Conservation (phyloP, 2,329 filamentous ascomycete species). For the Phoma sp. region DNA sequence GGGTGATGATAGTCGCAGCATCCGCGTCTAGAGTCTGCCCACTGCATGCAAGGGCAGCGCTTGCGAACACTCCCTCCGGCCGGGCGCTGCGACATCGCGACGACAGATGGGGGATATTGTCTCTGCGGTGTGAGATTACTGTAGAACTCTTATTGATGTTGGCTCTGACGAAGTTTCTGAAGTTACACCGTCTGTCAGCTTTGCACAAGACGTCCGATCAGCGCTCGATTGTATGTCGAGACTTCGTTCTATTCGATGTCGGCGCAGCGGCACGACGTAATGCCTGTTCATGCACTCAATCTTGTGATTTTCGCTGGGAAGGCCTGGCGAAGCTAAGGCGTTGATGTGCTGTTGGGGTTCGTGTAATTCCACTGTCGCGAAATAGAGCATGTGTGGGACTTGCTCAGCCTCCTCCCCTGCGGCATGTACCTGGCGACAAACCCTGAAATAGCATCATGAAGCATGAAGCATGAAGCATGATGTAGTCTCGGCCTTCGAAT, state of each 20-base stretch:
- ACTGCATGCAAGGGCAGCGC: slow-evolving; percentile 5
- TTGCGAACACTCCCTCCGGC: slow-evolving; percentile 5
- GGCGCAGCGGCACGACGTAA: slow-evolving; percentile 1
- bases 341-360: slow-evolving; percentile 1
- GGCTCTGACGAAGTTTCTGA: neutral
- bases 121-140: slow-evolving; percentile 15
- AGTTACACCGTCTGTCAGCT: slow-evolving; percentile 15
- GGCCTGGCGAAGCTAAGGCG: slow-evolving; percentile 1
- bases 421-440: slow-evolving; percentile 10
- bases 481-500: neutral
- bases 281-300: neutral
- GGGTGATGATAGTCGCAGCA: neutral
- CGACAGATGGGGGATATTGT: neutral
- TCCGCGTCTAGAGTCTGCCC: slow-evolving; percentile 4
- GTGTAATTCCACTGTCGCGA: slow-evolving; percentile 6
- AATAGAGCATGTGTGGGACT: slow-evolving; percentile 17
- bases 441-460: slow-evolving; percentile 15
- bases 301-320: neutral
- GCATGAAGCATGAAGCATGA: slow-evolving; percentile 1
- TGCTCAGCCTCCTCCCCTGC: slow-evolving; percentile 15
- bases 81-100: neutral
- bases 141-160: slow-evolving; percentile 1
- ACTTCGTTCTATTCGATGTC: slow-evolving; percentile 1
- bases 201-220: neutral
- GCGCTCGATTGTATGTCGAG: neutral